These are phyloP conservation scores for Alternaria alternata DNA, from an alignment of 2,329 filamentous ascomycete genomes.

Conservation along the genomic window DNA sequence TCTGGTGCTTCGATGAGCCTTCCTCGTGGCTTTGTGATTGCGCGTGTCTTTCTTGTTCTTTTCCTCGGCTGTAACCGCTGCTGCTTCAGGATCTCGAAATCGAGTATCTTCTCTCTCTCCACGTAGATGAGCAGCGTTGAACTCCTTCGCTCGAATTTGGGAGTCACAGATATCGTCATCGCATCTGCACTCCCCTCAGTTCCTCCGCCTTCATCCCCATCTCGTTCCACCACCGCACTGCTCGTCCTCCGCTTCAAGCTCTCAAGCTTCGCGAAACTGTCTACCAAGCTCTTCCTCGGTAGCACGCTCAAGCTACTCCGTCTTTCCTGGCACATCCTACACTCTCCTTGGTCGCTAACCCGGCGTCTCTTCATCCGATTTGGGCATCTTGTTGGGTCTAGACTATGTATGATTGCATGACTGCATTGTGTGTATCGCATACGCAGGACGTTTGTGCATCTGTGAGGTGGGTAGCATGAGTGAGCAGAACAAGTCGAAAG, in stretches of 20 bases:
- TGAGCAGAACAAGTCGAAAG: constrained; percentile 25
- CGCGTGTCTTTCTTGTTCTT: neutral
- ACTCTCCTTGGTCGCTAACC: constrained; percentile 5
- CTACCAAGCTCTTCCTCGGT: neutral
- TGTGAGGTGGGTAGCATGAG: neutral
- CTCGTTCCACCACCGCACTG: neutral
- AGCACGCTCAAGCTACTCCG: constrained; percentile 28
- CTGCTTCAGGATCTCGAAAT: neutral
- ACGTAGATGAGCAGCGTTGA: neutral
- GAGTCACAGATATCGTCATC: neutral
- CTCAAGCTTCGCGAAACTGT: neutral
- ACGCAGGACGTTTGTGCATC: constrained; percentile 23
- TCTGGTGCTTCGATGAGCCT: neutral
- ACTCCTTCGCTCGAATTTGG: neutral
- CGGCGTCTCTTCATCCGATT: constrained; percentile 31
- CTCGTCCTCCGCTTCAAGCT: neutral
- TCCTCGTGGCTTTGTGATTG: neutral
- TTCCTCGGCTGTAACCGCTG: neutral
- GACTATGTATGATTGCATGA: constrained; percentile 28
- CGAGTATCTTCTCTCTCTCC: neutral
- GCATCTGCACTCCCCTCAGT: neutral
- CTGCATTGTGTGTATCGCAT: constrained; percentile 32
- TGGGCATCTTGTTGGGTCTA: constrained; percentile 33
- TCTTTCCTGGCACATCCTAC: constrained; percentile 20
- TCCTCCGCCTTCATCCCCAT: neutral